These are phyloP conservation scores for Paecilomyces sp. DNA, from an alignment of 2,329 filamentous ascomycete species.

Conservation along the genomic window DNA sequence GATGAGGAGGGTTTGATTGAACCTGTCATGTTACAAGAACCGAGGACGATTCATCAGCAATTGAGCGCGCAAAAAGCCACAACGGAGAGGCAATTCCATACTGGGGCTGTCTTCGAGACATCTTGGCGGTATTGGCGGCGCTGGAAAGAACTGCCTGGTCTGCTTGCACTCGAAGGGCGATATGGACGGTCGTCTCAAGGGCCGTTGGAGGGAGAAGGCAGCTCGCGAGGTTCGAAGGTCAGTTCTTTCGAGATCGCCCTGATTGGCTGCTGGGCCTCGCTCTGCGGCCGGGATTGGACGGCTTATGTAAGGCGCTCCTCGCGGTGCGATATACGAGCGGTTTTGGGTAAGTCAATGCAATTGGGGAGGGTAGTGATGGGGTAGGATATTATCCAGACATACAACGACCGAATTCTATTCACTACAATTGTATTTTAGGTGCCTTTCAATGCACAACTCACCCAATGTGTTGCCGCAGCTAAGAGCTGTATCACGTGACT, in stretches of 20 bases:
- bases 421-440: not conserved
- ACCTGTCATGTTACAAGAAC: constrained; percentile 49
- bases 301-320: not conserved
- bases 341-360: not conserved
- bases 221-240: constrained; percentile 23
- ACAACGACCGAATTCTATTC: not conserved
- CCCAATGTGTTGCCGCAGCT: not conserved
- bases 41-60: constrained; percentile 5
- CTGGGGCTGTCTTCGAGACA: constrained; percentile 25
- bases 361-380: not conserved
- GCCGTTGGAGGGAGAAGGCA: constrained; percentile 4
- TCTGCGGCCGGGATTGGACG: not conserved
- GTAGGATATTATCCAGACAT: too few species aligned
- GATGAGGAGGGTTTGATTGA: constrained; percentile 88
- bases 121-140: constrained; percentile 14
- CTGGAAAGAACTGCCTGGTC: not conserved
- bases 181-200: constrained; percentile 4
- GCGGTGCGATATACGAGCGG: not conserved
- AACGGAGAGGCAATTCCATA: constrained; percentile 12
- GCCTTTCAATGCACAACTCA: not conserved
- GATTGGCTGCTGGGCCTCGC: constrained; percentile 24
- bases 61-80: constrained; percentile 15
- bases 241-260: constrained; percentile 23
- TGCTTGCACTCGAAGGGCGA: not conserved
- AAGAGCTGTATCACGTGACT: constrained; percentile 3